Evolutionary conservation across 495 filamentous ascomycete genomes (phyloP).

Genomic region (Neurospora pannonica): DNA sequence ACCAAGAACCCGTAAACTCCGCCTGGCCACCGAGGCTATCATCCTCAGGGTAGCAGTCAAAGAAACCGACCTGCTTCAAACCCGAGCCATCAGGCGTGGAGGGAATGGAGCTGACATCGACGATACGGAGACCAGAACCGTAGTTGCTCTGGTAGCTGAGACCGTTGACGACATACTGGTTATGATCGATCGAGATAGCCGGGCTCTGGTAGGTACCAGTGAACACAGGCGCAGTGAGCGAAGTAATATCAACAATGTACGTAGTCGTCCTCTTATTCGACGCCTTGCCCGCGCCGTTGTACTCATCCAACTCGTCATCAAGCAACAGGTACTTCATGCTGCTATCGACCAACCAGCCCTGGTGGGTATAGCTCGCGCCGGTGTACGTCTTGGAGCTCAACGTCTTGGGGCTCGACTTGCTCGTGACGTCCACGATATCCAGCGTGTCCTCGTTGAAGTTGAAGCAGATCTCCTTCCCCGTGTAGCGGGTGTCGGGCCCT

Average conservation of each 20-base stretch:
- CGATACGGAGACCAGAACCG: slow-evolving; percentile 44
- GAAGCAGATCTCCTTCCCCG: slow-evolving; percentile 49
- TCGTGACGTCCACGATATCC: slow-evolving; percentile 42
- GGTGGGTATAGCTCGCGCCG: slow-evolving; percentile 50
- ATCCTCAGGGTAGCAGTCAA: slow-evolving; percentile 53
- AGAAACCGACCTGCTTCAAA: slow-evolving; percentile 45
- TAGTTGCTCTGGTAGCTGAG: slow-evolving; percentile 50
- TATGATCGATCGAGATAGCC: slow-evolving; percentile 47
- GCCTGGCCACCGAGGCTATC: slow-evolving; percentile 40
- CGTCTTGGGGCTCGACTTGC: slow-evolving; percentile 35
- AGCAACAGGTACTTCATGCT: slow-evolving; percentile 46
- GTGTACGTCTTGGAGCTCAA: slow-evolving; percentile 47
- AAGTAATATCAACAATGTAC: slow-evolving; percentile 47
- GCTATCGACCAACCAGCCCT: slow-evolving; percentile 49
- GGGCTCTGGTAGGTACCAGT: slow-evolving; percentile 44
- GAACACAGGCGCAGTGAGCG: slow-evolving; percentile 37
- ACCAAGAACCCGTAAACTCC: slow-evolving; percentile 52
- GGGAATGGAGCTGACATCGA: slow-evolving; percentile 44
- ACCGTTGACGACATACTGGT: slow-evolving; percentile 47
- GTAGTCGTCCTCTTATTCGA: slow-evolving; percentile 38
- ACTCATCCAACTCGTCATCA: slow-evolving; percentile 54
- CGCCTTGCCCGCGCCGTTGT: slow-evolving; percentile 35
- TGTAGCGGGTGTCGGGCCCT: slow-evolving; percentile 44
- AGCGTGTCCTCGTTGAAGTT: slow-evolving; percentile 45
- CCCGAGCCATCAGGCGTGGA: slow-evolving; percentile 39